phyloP scores from a whole-genome alignment of 768 basidiomycete genomes.

The Boletus pseudo-olivaceus region DNA sequence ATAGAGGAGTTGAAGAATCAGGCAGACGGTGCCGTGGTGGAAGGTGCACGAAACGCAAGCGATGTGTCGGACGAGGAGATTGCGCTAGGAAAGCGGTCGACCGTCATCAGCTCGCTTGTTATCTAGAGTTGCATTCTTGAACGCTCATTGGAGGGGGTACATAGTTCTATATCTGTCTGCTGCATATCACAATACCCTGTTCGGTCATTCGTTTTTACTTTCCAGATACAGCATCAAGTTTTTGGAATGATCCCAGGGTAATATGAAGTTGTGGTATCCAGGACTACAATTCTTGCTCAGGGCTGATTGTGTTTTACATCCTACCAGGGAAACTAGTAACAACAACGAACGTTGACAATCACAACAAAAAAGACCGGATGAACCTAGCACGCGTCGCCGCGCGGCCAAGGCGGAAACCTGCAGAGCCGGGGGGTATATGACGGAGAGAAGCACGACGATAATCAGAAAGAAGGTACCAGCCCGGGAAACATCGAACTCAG shows the following conservation, averaged over 20 bases:
- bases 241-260: neutral
- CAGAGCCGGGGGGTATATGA: neutral
- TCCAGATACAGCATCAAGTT: neutral
- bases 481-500: neutral
- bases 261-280: constrained; percentile 7
- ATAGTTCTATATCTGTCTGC: neutral
- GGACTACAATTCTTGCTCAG: neutral
- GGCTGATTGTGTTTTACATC: neutral
- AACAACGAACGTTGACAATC: constrained; percentile 8
- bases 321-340: neutral
- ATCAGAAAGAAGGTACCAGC: neutral
- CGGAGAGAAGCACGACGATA: neutral
- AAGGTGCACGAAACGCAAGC: neutral
- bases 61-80: constrained; percentile 1
- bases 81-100: neutral
- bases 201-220: neutral
- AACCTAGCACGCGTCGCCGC: constrained; percentile 10
- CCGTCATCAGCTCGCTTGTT: neutral
- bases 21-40: neutral
- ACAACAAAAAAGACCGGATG: constrained; percentile 6
- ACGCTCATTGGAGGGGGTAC: neutral
- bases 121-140: neutral
- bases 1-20: constrained; percentile 26
- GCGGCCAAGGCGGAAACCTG: neutral
- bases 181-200: neutral